These are phyloP conservation scores for Mycena belliarum DNA, from an alignment of 768 basidiomycete species.

Conservation along the genomic window DNA sequence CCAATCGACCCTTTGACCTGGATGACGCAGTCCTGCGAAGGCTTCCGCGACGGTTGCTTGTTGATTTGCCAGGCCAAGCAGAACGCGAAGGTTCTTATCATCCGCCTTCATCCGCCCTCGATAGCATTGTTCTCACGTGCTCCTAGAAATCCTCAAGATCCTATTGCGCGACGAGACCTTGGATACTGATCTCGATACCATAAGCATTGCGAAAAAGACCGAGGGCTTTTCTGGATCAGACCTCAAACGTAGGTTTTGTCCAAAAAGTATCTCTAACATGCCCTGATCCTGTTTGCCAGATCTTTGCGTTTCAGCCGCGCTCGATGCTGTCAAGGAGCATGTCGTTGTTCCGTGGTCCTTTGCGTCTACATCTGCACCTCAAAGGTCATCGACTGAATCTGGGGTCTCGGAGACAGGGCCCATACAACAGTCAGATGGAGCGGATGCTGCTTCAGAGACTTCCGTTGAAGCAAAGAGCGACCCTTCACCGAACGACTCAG, in stretches of 20 bases:
- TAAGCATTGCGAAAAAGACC: conserved; percentile 65
- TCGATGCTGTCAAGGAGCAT: conserved; percentile 87
- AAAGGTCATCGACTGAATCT: background rate
- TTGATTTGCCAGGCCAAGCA: conserved; percentile 85
- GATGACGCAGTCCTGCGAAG: conserved; percentile 92
- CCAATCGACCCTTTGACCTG: conserved; percentile 87
- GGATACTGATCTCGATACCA: conserved; percentile 61
- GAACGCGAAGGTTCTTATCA: conserved; percentile 89
- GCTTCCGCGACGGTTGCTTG: conserved; percentile 80
- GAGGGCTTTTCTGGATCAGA: conserved; percentile 93
- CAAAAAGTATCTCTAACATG: background rate
- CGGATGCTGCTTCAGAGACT: background rate
- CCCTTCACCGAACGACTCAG: background rate
- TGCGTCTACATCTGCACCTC: conserved; percentile 15
- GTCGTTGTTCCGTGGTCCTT: conserved; percentile 79
- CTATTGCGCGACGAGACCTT: conserved; percentile 80
- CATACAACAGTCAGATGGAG: background rate
- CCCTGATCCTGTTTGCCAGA: conserved; percentile 47
- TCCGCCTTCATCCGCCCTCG: too few relatives aligned
- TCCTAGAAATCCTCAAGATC: conserved; percentile 82
- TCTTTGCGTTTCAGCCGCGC: conserved; percentile 88
- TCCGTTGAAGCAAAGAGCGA: conserved; percentile 1
- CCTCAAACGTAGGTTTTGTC: conserved; percentile 73
- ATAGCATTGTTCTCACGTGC: too few relatives aligned
- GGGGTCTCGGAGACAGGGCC: background rate